phyloP scores from a whole-genome alignment of 257 asterid species.

The Ilex aquifolium region DNA sequence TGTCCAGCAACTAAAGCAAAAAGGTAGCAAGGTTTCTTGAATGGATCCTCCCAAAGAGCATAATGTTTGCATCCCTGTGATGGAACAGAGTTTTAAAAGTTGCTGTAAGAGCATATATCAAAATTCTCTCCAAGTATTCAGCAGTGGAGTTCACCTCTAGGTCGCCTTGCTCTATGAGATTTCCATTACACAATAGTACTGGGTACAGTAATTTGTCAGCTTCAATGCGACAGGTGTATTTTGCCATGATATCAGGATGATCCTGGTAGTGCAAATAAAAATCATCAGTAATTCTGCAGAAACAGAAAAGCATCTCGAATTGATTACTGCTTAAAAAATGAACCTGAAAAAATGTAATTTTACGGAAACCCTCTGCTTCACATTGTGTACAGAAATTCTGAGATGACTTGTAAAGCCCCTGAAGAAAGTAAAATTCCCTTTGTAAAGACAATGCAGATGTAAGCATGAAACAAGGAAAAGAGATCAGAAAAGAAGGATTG shows the following conservation, averaged over 20 bases:
- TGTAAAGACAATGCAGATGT: neutral
- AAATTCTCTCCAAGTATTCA: conserved; percentile 6
- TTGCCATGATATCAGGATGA: conserved; percentile 96
- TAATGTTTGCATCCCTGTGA: conserved; percentile 75
- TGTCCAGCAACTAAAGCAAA: conserved; percentile 96
- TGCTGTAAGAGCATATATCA: neutral
- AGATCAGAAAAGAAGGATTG: neutral
- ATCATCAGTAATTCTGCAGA: conserved; percentile 17
- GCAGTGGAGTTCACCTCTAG: conserved; percentile 47
- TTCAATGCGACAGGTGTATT: conserved; percentile 85
- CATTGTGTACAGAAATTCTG: conserved; percentile 97
- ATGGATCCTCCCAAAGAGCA: conserved; percentile 88
- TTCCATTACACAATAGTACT: conserved; percentile 81
- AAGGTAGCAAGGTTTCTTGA: conserved; percentile 91
- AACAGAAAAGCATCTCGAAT: conserved; percentile 3
- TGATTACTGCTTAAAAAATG: conserved; percentile 2
- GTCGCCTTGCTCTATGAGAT: conserved; percentile 81
- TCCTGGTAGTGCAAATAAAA: conserved; percentile 42
- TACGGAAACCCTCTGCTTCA: conserved; percentile 95
- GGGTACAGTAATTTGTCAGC: conserved; percentile 90
- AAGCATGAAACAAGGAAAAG: neutral
- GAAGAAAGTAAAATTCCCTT: conserved; percentile 14
- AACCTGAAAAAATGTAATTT: conserved; percentile 92
- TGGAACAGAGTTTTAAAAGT: neutral
- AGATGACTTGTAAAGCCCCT: conserved; percentile 95